Evolutionary conservation across 2,329 filamentous ascomycete genomes (phyloP), one percentile per base, ranked within the genome.

Genomic region (Helotiales sp.): DNA sequence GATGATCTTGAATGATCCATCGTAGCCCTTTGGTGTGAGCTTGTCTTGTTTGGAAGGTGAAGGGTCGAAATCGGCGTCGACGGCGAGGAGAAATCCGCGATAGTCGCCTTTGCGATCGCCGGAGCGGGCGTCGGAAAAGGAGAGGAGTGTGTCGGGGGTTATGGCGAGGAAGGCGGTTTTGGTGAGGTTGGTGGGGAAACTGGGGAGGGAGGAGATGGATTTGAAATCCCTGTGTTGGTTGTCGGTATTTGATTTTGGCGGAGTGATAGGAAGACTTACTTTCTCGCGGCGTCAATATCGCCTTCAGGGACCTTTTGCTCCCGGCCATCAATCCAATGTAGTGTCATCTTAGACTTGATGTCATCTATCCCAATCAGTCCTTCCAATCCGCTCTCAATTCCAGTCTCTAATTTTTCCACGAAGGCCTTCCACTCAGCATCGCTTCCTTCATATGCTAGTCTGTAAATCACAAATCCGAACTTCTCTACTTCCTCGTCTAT

Each of bases 271-370:
- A 10, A 22, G 50, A 60, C 66, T 47, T 64, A 72, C 70, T 66
- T 63, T 47, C 72, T 62, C 5, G 71, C 71, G 15, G 63, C 70
- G 45, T 68, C 67, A 4, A 72, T 24, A 62, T 74, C 69, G 11
- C 66, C 70, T 45, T 74, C 70, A 4, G 62, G 37, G 22, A 74
- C 70, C 6, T 64, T 57, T 11, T 64, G 66, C 17, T 70, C 62
- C 3, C 68, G 20, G 1, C 72, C 71, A 65, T 72, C 69, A 11
- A 74, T 65, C 72, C 72, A 73, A 34, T 72, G 63, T 13, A 73
- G 24, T 1, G 28, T 67, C 8, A 69, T 69, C 28, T 74, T 74
- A 11, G 43, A 47, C 26, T 65, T 71, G 20, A 67, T 45, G 2
- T 45, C 63, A 11, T 70, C 63, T 1, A 61, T 63, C 20, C 61